Conservation (phyloP, 1,139 yeast genomes). For the Hyphopichia burtonii region DNA sequence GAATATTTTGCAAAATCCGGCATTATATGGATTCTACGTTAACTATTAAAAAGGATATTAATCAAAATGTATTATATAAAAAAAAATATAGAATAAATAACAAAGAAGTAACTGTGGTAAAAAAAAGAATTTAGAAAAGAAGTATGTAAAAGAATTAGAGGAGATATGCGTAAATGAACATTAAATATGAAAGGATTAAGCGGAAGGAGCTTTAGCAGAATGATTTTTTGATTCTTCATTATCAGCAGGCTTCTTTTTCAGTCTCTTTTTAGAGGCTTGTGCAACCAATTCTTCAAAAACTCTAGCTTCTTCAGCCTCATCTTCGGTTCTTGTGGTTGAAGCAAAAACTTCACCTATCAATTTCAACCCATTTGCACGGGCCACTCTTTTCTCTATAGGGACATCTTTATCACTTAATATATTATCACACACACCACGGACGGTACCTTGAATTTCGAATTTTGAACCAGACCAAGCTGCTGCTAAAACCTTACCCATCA, state of each 20-base stretch:
- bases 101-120: not conserved
- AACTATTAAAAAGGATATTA: no score
- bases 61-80: no score
- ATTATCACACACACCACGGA: constrained; percentile 80
- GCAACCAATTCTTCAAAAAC: constrained; percentile 90
- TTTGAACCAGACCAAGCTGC: constrained; percentile 97
- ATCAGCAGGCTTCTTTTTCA: constrained; percentile 37
- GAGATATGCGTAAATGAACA: not conserved
- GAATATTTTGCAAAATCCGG: no score
- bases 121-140: not conserved
- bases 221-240: not conserved
- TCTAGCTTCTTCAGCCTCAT: constrained; percentile 89
- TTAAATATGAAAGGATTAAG: not conserved
- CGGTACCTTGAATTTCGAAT: constrained; percentile 85
- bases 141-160: not conserved
- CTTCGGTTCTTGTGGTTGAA: constrained; percentile 66
- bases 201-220: not conserved
- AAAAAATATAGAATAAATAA: no score
- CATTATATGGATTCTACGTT: no score
- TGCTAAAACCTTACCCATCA: constrained; percentile 87
- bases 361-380: constrained; percentile 77
- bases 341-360: constrained; percentile 75
- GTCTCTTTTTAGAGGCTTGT: constrained; percentile 82
- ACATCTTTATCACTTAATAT: constrained; percentile 67
- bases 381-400: constrained; percentile 53